These are phyloP conservation scores for Ramaria sp. DNA, from an alignment of 768 basidiomycete species.

Conservation along the genomic window DNA sequence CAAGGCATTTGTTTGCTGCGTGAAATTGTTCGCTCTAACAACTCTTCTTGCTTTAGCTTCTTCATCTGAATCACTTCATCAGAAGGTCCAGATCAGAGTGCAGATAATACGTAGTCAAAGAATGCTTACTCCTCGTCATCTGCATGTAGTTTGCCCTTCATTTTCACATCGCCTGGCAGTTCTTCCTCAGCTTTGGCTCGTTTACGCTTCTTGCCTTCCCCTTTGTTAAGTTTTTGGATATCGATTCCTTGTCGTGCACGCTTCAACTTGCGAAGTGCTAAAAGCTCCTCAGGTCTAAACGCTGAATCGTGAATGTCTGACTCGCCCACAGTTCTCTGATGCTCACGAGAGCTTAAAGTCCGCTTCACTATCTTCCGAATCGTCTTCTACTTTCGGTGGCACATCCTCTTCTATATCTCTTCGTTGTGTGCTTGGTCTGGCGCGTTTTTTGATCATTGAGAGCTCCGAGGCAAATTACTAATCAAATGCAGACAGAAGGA, in stretches of 20 bases:
- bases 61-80: slow-evolving; percentile 45
- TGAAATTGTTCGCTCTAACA: slow-evolving; percentile 86
- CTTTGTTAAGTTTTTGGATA: slow-evolving; percentile 70
- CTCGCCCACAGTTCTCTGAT: not conserved
- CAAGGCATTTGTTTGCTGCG: slow-evolving; percentile 89
- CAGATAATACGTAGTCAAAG: not conserved
- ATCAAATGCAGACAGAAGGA: too few relatives aligned
- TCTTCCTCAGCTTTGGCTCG: slow-evolving; percentile 45
- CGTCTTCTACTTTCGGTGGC: slow-evolving; percentile 26
- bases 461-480: too few relatives aligned
- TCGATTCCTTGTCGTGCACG: slow-evolving; percentile 77
- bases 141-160: slow-evolving; percentile 25
- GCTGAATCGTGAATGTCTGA: not conserved
- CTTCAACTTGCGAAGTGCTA: slow-evolving; percentile 71
- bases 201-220: slow-evolving; percentile 61
- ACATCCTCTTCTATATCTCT: slow-evolving; percentile 27
- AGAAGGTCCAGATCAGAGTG: not conserved
- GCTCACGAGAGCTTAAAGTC: slow-evolving; percentile 33
- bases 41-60: slow-evolving; percentile 62
- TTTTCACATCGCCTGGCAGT: slow-evolving; percentile 46
- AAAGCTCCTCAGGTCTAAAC: slow-evolving; percentile 64
- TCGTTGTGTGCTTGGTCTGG: slow-evolving; percentile 47
- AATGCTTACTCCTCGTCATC: slow-evolving; percentile 51
- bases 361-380: slow-evolving; percentile 7
- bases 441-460: slow-evolving; percentile 58